Evolutionary conservation across 495 filamentous ascomycete species (phyloP).

Genomic region (Penicillium silybi): DNA sequence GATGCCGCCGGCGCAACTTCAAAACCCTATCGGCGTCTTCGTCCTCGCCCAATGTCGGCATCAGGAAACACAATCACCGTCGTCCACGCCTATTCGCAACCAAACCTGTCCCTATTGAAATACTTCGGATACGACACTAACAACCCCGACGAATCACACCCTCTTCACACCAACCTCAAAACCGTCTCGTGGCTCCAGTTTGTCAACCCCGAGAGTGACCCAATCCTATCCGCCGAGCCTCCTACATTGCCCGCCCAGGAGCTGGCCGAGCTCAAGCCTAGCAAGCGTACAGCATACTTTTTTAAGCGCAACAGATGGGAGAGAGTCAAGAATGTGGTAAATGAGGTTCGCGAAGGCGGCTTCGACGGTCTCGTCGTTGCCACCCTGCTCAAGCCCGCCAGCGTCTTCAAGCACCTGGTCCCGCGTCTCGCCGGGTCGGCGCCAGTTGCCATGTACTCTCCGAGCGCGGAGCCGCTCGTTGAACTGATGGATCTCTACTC

Average conservation of each 20-base stretch:
- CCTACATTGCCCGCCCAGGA: constrained; percentile 47
- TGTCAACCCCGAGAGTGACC: constrained; percentile 66
- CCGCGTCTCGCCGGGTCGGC: constrained; percentile 81
- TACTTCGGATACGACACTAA: constrained; percentile 79
- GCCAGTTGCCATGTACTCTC: constrained; percentile 77
- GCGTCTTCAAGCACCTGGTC: constrained; percentile 65
- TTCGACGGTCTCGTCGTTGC: constrained; percentile 84
- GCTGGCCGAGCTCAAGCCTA: constrained; percentile 64
- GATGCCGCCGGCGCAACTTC: constrained; percentile 3
- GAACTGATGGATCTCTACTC: constrained; percentile 76
- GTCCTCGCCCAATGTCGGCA: constrained; percentile 45
- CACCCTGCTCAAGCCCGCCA: constrained; percentile 72
- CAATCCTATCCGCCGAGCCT: constrained; percentile 60
- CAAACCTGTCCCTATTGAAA: constrained; percentile 79
- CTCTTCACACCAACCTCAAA: constrained; percentile 75
- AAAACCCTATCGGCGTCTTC: constrained; percentile 22
- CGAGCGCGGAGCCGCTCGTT: constrained; percentile 70
- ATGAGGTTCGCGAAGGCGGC: constrained; percentile 66
- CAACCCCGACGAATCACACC: constrained; percentile 65
- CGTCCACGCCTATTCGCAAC: constrained; percentile 82
- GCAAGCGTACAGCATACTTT: constrained; percentile 73
- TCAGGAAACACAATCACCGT: constrained; percentile 80
- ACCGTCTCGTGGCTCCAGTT: constrained; percentile 88
- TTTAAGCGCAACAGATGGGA: constrained; percentile 84
- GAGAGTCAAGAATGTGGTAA: constrained; percentile 59